Evolutionary conservation across 192 early-diverging fungal genomes (phyloP).

Genomic region (Backusella mclennaniae): DNA sequence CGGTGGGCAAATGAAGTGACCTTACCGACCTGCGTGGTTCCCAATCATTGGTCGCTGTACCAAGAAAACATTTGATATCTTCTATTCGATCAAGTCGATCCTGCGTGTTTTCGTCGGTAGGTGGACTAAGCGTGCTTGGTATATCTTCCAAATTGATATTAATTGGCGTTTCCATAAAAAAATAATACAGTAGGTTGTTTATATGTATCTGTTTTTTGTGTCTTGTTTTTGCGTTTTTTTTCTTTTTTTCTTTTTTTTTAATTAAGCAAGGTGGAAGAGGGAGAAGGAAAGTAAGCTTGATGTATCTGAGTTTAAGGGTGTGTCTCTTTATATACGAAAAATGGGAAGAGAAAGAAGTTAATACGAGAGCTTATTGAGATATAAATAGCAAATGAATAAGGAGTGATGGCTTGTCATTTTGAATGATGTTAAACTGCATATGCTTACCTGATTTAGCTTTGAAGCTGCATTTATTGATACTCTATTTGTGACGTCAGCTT

Average conservation of each 20-base stretch:
- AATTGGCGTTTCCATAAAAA: background rate
- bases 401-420: slow-evolving; percentile 8
- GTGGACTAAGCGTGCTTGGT: background rate
- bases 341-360: background rate
- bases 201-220: background rate
- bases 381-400: slow-evolving; percentile 12
- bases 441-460: background rate
- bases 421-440: slow-evolving; percentile 8
- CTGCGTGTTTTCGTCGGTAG: slow-evolving; percentile 17
- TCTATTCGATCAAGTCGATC: slow-evolving; percentile 38
- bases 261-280: background rate
- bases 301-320: background rate
- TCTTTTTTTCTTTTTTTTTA: background rate
- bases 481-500: slow-evolving; percentile 2
- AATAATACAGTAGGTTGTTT: background rate
- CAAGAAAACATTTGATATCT: slow-evolving; percentile 56
- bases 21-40: slow-evolving; percentile 53
- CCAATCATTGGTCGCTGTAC: slow-evolving; percentile 69
- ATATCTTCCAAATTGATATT: background rate
- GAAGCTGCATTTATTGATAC: background rate
- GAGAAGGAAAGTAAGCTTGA: background rate
- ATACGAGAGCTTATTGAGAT: background rate
- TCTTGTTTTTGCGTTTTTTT: background rate
- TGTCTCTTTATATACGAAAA: background rate
- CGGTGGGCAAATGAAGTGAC: slow-evolving; percentile 70